Evolutionary conservation across 169 alveolate species (phyloP).

Genomic region (Neospora caninum): DNA sequence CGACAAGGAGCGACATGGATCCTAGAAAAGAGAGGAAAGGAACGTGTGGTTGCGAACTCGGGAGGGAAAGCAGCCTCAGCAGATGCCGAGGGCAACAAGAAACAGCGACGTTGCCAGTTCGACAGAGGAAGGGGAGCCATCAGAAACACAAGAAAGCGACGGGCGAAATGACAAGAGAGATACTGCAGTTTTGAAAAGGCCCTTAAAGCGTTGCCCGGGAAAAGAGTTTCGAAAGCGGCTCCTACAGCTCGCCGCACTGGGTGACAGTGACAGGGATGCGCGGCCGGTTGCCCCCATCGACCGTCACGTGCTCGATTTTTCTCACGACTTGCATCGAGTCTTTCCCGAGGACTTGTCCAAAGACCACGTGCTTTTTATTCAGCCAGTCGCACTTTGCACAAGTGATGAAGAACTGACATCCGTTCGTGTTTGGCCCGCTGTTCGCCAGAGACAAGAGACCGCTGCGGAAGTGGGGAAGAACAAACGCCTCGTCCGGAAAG

Average conservation of each 20-base stretch:
- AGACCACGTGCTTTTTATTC: slow-evolving; percentile 92
- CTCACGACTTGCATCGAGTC: slow-evolving; percentile 70
- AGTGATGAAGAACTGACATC: slow-evolving; percentile 97
- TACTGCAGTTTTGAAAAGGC: too few species aligned
- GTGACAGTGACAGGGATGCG: slow-evolving; percentile 53
- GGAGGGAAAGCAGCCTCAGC: too few species aligned
- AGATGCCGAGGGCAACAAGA: too few species aligned
- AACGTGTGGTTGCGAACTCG: too few species aligned
- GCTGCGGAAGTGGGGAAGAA: slow-evolving; percentile 90
- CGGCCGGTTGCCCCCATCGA: slow-evolving; percentile 61
- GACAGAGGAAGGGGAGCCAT: too few species aligned
- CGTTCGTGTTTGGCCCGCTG: slow-evolving; percentile 80
- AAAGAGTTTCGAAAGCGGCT: too few species aligned
- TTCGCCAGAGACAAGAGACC: slow-evolving; percentile 96
- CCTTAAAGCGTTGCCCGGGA: too few species aligned
- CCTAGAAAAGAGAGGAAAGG: too few species aligned
- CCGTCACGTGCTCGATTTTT: slow-evolving; percentile 66
- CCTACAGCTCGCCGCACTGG: slow-evolving; percentile 67
- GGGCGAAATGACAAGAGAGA: too few species aligned
- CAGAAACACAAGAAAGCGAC: too few species aligned
- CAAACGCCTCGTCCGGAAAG: slow-evolving; percentile 94
- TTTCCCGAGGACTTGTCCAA: slow-evolving; percentile 74
- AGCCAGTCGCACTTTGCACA: slow-evolving; percentile 95
- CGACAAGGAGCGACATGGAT: too few species aligned
- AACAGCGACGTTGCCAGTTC: too few species aligned